Base-by-base conservation (phyloP, 208 protist genomes). In the Ichthyophonus hoferi region DNA sequence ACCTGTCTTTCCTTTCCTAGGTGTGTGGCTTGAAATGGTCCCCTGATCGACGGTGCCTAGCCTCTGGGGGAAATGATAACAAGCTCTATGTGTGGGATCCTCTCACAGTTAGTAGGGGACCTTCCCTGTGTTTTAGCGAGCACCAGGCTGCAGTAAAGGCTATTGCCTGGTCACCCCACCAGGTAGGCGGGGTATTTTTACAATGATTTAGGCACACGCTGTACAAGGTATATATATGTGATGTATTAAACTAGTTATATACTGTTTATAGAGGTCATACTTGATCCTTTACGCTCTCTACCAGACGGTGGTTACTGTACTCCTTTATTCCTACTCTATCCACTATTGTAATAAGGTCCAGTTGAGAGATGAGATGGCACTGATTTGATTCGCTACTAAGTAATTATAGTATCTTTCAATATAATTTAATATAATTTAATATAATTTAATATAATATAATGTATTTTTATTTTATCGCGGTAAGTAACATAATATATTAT, bases 31-130 rank as follows among this genome's bases (percentile, higher is more conserved):
- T 99, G 42, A 93, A 96, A 39, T 99, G 97, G 97, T 98, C 96
- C 0, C 94, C 95, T 1, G 94, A 97, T 88, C 95, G 94, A 17
- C 90, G 90, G 12, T 93, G 96, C 89, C 92, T 99, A n/a, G 98
- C 98, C 37, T 97, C 94, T n/a, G 98, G 98, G 12, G 97, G 97
- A 79, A 99, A 99, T 92, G 98, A 99, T 92, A 99, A 99, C 91
- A 91, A 96, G 35, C 93, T 99, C 3, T 93, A 96, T 76, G 82
- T 86, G 1, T 86, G 82, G 82, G 42, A 86, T 77, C 1, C 40
- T 2, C 33, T 24, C 39, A 50, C 42, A 42, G 42, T 3, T 31
- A 34, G 85, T 1, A 42, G 7, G 2, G 40, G 34, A 1, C 90
- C 93, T 24, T 37, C 40, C 34, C 58, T 58, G 39, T 40, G 40